Conservation (phyloP, 75 land plant species). For the Azolla pinnata region DNA sequence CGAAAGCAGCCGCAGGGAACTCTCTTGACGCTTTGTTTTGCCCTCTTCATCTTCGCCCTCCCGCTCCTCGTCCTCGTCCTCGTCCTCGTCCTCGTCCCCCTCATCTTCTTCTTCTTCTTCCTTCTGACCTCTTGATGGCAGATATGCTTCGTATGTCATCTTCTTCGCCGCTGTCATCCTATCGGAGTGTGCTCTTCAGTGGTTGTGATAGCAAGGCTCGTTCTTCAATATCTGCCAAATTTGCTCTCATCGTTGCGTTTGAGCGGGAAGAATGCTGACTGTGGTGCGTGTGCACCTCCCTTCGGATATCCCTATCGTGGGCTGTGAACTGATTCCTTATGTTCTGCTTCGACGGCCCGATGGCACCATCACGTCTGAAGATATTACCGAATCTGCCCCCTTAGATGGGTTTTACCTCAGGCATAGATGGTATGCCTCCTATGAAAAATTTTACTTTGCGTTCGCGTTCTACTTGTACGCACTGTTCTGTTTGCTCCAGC, state of each 20-base stretch:
- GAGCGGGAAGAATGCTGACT: slow-evolving; percentile 34
- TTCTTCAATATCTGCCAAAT: no score
- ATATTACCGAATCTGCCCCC: slow-evolving; percentile 23
- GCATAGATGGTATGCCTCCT: slow-evolving; percentile 29
- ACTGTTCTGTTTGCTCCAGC: not conserved
- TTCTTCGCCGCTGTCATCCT: not conserved
- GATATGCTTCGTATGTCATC: not conserved
- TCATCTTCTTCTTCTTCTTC: no score
- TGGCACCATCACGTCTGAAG: slow-evolving; percentile 19
- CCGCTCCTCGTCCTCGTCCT: no score
- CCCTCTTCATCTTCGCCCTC: no score
- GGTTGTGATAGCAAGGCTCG: slow-evolving; percentile 2
- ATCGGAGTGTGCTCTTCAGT: not conserved
- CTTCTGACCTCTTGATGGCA: no score
- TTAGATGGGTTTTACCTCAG: slow-evolving; percentile 30
- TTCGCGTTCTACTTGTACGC: not conserved
- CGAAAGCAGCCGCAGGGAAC: no score
- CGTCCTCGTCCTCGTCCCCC: no score
- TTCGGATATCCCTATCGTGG: slow-evolving; percentile 39
- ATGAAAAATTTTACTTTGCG: not conserved
- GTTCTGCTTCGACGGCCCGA: slow-evolving; percentile 32
- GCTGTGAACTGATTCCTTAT: slow-evolving; percentile 35
- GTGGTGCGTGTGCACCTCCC: slow-evolving; percentile 37
- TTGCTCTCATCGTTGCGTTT: not conserved
- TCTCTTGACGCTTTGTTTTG: no score